These are phyloP conservation scores for rapeseed (Brassica napus) DNA, from an alignment of 345 rosid genomes.

Conservation along the genomic window Da-Ae NC_063452.1:49529501-49530000, in stretches of 20 bases:
- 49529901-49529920: slow-evolving; percentile 54
- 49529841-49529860: slow-evolving; percentile 62
- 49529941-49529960: slow-evolving; percentile 67
- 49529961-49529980: slow-evolving; percentile 50
- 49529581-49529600: slow-evolving; percentile 77
- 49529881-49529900: slow-evolving; percentile 54
- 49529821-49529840: slow-evolving; percentile 45
- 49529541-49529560: slow-evolving; percentile 80
- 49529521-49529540: slow-evolving; percentile 81
- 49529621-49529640: slow-evolving; percentile 48
- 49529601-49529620: slow-evolving; percentile 85
- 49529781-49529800: slow-evolving; percentile 67
- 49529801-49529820: slow-evolving; percentile 51
- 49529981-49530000: slow-evolving; percentile 63
- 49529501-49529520: slow-evolving; percentile 52
- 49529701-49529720: slow-evolving; percentile 53
- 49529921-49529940: slow-evolving; percentile 48
- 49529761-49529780: slow-evolving; percentile 49
- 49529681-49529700: slow-evolving; percentile 50
- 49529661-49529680: slow-evolving; percentile 56
- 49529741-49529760: slow-evolving; percentile 52
- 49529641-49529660: slow-evolving; percentile 44
- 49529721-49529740: slow-evolving; percentile 56
- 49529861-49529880: slow-evolving; percentile 65
- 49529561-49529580: slow-evolving; percentile 75